Conservation (phyloP, 306 rosid species). For the Rosa chinensis region DNA sequence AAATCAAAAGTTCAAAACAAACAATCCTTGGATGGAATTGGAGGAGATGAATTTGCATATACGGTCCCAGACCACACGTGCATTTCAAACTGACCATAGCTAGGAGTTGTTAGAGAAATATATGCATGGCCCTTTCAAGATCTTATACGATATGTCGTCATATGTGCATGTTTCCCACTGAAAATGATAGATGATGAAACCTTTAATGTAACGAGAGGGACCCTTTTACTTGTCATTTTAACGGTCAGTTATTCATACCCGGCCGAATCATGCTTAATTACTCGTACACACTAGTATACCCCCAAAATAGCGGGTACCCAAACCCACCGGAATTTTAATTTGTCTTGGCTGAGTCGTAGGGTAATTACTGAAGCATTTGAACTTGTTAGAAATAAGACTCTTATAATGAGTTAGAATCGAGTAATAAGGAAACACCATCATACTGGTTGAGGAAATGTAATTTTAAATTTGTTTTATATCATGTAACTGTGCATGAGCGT, state of each 20-base stretch:
- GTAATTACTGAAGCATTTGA: no score
- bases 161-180: neutral
- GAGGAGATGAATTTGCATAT: neutral
- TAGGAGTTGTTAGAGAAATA: neutral
- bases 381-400: no score
- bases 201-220: slow-evolving; percentile 15
- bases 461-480: no score
- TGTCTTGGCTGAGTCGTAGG: neutral
- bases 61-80: slow-evolving; percentile 22
- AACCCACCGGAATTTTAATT: neutral
- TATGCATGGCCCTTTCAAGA: slow-evolving; percentile 18
- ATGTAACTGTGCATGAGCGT: no score
- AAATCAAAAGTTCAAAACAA: neutral
- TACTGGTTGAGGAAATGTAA: neutral
- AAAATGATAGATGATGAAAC: neutral
- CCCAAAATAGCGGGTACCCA: no score
- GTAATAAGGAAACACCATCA: no score
- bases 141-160: neutral
- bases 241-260: neutral
- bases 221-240: neutral
- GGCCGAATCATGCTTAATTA: neutral
- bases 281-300: no score
- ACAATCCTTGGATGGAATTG: neutral
- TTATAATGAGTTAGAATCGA: neutral
- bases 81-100: neutral